Conservation (phyloP, 1,284 basidiomycete species). For the Neotropicomus parvogracilis region DNA sequence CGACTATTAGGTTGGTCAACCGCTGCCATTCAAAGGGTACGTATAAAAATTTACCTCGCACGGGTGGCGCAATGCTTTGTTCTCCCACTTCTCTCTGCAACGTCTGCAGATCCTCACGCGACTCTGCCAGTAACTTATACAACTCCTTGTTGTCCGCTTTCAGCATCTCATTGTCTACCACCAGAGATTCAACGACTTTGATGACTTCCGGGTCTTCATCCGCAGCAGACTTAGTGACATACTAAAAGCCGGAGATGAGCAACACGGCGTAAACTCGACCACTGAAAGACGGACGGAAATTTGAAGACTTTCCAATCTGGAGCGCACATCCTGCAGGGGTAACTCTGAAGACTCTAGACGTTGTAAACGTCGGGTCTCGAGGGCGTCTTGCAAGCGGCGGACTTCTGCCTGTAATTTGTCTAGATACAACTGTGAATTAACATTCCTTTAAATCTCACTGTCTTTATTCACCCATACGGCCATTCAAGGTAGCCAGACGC, state of each 20-base stretch:
- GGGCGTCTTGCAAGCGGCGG: conserved; percentile 54
- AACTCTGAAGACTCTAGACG: conserved; percentile 71
- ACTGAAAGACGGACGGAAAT: conserved; percentile 42
- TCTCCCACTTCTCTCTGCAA: conserved; percentile 76
- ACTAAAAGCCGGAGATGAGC: conserved; percentile 31
- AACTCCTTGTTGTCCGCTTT: conserved; percentile 81
- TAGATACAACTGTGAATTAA: conserved; percentile 30
- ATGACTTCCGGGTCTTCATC: conserved; percentile 58
- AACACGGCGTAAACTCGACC: neutral
- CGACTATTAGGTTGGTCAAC: conserved; percentile 29
- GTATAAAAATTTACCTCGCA: conserved; percentile 36
- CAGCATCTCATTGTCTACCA: conserved; percentile 77
- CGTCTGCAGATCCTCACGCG: conserved; percentile 70
- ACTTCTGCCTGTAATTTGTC: conserved; percentile 75
- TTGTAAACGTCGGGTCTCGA: conserved; percentile 65
- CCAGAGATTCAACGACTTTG: conserved; percentile 73
- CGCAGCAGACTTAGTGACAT: conserved; percentile 41
- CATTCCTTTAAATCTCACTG: neutral
- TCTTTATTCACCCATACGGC: conserved; percentile 52
- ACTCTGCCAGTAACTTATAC: conserved; percentile 65
- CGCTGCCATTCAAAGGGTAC: neutral
- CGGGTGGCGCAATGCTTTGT: conserved; percentile 46
- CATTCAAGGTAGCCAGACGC: conserved; percentile 58
- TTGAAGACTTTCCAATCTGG: conserved; percentile 62
- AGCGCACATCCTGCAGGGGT: conserved; percentile 68